Evolutionary conservation across 331 rosid species (phyloP), one percentile per base, ranked within the genome.

Genomic region (Erythrophleum ivorense): DNA sequence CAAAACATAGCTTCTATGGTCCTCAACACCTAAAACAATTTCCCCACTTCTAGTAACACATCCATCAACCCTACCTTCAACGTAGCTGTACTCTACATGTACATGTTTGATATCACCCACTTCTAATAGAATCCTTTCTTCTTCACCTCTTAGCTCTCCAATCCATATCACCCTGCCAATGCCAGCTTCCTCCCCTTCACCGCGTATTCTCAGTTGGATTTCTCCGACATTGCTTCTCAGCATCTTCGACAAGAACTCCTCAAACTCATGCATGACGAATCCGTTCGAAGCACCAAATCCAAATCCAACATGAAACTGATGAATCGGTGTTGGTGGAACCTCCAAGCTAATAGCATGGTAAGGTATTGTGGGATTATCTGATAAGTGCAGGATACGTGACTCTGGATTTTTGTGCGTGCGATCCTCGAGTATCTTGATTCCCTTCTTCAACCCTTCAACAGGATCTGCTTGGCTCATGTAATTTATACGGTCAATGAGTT

Each of bases 381-480:
- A 95, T 43, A 95, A 80, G 82, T 95, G 95, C 69, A 95, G 87
- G 82, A 95, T 91, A 53, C 84, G 69, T 0, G 93, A 91, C 70
- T 90, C 87, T 0, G 97, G 97, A 80, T 95, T 92, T 78, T 81
- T 84, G 86, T 92, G 94, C 63, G 84, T 55, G 7, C 97, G 89
- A 79, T 93, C 97, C 72, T 91, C 91, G 5, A 95, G 97, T 84
- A 95, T 91, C 83, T 91, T 92, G 9, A 92, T 80, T 12, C 94
- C 97, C 79, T 92, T 92, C 87, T 86, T 89, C 54, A 95, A 84
- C 71, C 97, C 97, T 83, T 92, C 97, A 11, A 87, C 76, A 0
- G 94, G 91, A 78, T 95, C 97, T 2, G 97, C 92, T 80, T 95
- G 97, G 19, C 97, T 94, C 92, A 88, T 90, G 83, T 95, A 93